phyloP scores from a whole-genome alignment of 2,329 filamentous ascomycete species.

The Ascochyta viciae-villosae region DNA sequence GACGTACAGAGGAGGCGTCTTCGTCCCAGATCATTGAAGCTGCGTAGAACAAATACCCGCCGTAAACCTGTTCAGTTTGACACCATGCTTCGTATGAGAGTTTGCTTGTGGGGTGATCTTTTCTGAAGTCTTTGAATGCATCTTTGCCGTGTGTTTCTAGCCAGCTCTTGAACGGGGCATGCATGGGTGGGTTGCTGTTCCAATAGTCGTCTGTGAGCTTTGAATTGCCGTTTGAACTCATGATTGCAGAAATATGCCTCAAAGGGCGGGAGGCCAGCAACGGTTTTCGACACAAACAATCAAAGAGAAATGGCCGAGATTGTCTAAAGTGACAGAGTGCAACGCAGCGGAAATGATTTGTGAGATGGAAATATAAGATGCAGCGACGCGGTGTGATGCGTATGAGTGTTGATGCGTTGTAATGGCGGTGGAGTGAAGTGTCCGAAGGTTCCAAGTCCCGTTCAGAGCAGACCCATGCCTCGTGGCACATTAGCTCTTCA shows the following conservation, averaged over 20 bases:
- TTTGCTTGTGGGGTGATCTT: slow-evolving; percentile 28
- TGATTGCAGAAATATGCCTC: slow-evolving; percentile 13
- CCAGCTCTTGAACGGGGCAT: slow-evolving; percentile 12
- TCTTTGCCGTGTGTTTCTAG: slow-evolving; percentile 7
- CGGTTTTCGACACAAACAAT: slow-evolving; percentile 1
- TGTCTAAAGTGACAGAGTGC: slow-evolving; percentile 11
- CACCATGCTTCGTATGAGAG: slow-evolving; percentile 44
- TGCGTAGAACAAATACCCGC: slow-evolving; percentile 41
- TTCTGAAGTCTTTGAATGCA: slow-evolving; percentile 34
- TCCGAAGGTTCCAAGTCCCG: slow-evolving; percentile 42
- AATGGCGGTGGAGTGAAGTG: slow-evolving; percentile 41
- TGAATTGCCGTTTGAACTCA: slow-evolving; percentile 11
- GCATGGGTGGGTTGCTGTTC: slow-evolving; percentile 1
- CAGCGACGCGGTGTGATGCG: slow-evolving; percentile 30
- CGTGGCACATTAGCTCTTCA: slow-evolving; percentile 41
- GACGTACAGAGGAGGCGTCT: slow-evolving; percentile 38
- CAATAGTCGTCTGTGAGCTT: slow-evolving; percentile 1
- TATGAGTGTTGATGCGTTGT: slow-evolving; percentile 26
- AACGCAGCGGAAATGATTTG: slow-evolving; percentile 14
- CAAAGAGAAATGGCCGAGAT: slow-evolving; percentile 1
- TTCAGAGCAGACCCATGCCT: slow-evolving; percentile 43
- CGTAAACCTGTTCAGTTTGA: slow-evolving; percentile 34
- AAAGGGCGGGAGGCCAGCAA: background rate
- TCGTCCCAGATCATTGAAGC: slow-evolving; percentile 40
- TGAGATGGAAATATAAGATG: slow-evolving; percentile 13